Conservation (phyloP, 139 green algal genomes). For the Dunaliella primolecta region DNA sequence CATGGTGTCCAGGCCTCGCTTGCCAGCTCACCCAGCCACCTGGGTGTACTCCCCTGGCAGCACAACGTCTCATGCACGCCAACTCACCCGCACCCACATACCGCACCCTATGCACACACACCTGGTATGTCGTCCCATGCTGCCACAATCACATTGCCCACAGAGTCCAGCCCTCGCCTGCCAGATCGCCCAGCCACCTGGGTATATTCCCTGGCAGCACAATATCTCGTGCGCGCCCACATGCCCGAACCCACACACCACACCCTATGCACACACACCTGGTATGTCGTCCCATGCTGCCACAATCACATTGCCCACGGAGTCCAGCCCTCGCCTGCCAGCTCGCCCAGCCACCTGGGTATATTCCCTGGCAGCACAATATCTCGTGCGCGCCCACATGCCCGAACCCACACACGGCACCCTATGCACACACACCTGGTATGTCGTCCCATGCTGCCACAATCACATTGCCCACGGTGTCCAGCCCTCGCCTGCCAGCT, state of each 20-base stretch:
- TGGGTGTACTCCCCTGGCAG: background rate
- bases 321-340: conserved; percentile 81
- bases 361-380: conserved; percentile 93
- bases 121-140: conserved; percentile 68
- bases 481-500: conserved; percentile 82
- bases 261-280: no score
- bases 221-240: no score
- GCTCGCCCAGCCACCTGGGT: conserved; percentile 93
- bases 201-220: conserved; percentile 92
- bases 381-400: no score
- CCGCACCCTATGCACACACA: no score
- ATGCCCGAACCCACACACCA: no score
- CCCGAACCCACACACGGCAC: no score
- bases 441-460: conserved; percentile 80
- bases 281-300: conserved; percentile 72
- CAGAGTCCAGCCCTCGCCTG: conserved; percentile 78
- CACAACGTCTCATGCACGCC: no score
- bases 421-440: no score
- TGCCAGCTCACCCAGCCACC: conserved; percentile 50
- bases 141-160: conserved; percentile 88
- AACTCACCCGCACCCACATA: no score
- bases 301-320: conserved; percentile 88
- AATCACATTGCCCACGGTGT: conserved; percentile 88
- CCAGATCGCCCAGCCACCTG: conserved; percentile 92
- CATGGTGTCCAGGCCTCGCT: conserved; percentile 82